Conservation (phyloP, 495 filamentous ascomycete species). For the Penicillium crystallinum region DNA sequence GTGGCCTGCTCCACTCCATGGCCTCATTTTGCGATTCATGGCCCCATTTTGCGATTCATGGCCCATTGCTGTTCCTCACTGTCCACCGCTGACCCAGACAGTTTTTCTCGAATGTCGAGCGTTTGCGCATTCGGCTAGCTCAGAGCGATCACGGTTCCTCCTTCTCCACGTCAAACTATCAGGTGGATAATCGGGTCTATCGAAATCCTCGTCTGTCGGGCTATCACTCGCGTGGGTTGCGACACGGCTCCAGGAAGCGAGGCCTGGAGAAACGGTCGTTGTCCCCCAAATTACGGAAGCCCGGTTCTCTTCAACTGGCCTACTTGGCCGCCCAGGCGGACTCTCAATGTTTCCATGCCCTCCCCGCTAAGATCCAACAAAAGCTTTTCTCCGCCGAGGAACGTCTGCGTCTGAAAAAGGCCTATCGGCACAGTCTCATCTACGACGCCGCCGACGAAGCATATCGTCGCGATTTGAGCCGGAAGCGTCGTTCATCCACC, state of each 20-base stretch:
- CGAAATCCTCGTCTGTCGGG: conserved; percentile 10
- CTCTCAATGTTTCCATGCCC: conserved; percentile 62
- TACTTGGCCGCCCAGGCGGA: conserved; percentile 49
- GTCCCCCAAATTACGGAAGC: conserved; percentile 26
- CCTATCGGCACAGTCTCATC: conserved; percentile 54
- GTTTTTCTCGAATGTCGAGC: conserved; percentile 42
- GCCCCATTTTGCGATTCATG: background rate
- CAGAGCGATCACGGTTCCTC: conserved; percentile 23
- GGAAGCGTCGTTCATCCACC: conserved; percentile 13
- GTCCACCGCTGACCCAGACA: conserved; percentile 20
- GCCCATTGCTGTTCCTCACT: conserved; percentile 9
- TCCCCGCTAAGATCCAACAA: conserved; percentile 66
- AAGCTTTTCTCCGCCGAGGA: conserved; percentile 71
- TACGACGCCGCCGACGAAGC: conserved; percentile 69
- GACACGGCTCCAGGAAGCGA: conserved; percentile 10
- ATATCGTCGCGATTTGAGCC: conserved; percentile 22
- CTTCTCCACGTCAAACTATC: conserved; percentile 15
- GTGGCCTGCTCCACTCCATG: conserved; percentile 4
- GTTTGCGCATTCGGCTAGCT: conserved; percentile 29
- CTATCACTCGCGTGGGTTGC: conserved; percentile 5
- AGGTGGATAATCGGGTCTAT: conserved; percentile 17
- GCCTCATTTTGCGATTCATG: background rate
- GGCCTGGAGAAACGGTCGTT: conserved; percentile 15
- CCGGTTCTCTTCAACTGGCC: conserved; percentile 35
- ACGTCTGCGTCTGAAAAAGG: conserved; percentile 53